Base-by-base conservation (phyloP, 1,139 yeast species). In the Magnusiomyces fungicola region DNA sequence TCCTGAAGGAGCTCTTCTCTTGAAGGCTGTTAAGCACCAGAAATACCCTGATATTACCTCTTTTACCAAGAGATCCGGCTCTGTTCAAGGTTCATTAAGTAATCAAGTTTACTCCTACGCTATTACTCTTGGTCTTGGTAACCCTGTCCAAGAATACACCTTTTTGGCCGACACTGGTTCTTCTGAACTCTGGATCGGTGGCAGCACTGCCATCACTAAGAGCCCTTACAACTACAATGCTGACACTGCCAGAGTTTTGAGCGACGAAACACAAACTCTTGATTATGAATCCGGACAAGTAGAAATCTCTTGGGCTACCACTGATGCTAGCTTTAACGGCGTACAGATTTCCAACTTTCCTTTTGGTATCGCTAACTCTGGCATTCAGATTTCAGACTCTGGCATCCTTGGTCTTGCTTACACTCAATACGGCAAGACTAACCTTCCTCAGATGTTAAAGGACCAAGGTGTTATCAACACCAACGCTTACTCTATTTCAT, bases 231-330 rank as follows among this genome's bases (percentile, higher is more conserved):
- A 53, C n/a, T 51, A 33, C 43, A 50, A 53, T 42, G 36, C 18
- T n/a, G 36, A 32, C 16, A n/a, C 16, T 6, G 3, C 36, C 9
- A n/a, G n/a, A n/a, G n/a, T n/a, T n/a, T n/a, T n/a, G n/a, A n/a
- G n/a, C n/a, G 51, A 51, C 24, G 47, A 56, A 22, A 54, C 50
- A 18, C 57, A 60, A 45, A 48, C 48, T 24, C 59, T 61, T 45
- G 33, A 46, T 24, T 61, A 61, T 43, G 62, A 62, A 7, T 52
- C 58, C 0, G 65, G 65, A 2, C 52, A 58, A 12, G 89, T 90
- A 1, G 51, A 55, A 4, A 92, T 92, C 44, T 60, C 69, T 42
- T 82, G 81, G 79, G 84, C 80, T 47, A 68, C 68, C 47, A n/a
- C n/a, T n/a, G n/a, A n/a, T n/a, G n/a, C n/a, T n/a, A n/a, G n/a